These are phyloP conservation scores for Gossypium raimondii DNA, from an alignment of 345 rosid genomes.

Conservation along the genomic window DNA sequence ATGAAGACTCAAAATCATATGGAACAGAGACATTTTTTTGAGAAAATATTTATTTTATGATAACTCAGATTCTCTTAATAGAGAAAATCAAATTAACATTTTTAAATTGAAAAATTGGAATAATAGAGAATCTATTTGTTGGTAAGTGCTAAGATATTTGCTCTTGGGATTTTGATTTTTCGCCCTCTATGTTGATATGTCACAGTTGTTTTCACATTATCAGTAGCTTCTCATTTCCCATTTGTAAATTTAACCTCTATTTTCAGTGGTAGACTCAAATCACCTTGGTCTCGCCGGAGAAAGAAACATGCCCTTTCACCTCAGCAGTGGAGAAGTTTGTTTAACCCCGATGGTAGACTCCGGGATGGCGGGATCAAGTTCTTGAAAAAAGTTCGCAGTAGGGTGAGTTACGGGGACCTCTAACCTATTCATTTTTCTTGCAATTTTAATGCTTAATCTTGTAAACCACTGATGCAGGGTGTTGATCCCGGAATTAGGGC, in stretches of 20 bases:
- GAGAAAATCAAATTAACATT: too few relatives aligned
- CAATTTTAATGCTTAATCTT: conserved; percentile 15
- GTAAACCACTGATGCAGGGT: conserved; percentile 47
- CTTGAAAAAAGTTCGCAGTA: conserved; percentile 81
- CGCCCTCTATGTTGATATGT: background rate
- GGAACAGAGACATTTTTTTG: background rate
- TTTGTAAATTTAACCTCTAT: conserved; percentile 5
- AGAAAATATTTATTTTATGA: background rate
- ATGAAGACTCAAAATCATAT: conserved; percentile 5
- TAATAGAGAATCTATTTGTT: background rate
- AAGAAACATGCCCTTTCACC: conserved; percentile 63
- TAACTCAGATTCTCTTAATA: background rate
- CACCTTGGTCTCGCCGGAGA: conserved; percentile 88
- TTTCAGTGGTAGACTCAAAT: conserved; percentile 60
- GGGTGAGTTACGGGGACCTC: conserved; percentile 49
- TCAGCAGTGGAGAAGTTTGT: conserved; percentile 69
- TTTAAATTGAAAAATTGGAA: background rate
- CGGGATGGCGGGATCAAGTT: conserved; percentile 70
- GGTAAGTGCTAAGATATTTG: background rate
- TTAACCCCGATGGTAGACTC: conserved; percentile 68
- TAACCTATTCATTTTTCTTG: conserved; percentile 5
- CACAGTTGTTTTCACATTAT: background rate
- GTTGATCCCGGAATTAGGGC: conserved; percentile 80
- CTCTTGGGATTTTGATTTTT: background rate
- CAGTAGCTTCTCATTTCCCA: background rate